Evolutionary conservation across 2,329 filamentous ascomycete species (phyloP).

Genomic region (Claviceps humidiphila): DNA sequence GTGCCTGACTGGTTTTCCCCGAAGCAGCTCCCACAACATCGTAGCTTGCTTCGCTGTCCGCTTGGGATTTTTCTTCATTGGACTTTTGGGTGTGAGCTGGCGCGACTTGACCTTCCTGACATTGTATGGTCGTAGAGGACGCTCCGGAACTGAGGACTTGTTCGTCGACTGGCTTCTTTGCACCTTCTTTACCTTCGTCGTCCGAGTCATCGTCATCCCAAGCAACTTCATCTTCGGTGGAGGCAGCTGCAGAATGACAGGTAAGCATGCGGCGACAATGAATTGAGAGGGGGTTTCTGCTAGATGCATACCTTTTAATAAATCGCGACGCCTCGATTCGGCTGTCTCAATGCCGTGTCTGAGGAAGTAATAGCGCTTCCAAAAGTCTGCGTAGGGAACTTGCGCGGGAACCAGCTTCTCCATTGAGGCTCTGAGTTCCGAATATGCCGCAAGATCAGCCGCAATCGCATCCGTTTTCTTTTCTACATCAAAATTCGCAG

Average conservation of each 20-base stretch:
- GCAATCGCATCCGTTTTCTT: constrained; percentile 75
- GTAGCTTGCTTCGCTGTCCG: constrained; percentile 91
- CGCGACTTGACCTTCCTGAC: constrained; percentile 40
- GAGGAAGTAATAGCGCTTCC: constrained; percentile 91
- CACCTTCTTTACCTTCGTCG: constrained; percentile 19
- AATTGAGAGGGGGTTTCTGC: neutral
- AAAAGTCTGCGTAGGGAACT: constrained; percentile 82
- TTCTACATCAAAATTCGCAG: constrained; percentile 62
- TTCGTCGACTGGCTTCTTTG: constrained; percentile 12
- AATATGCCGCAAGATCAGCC: constrained; percentile 70
- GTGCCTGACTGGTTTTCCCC: constrained; percentile 64
- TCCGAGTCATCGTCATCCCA: constrained; percentile 60
- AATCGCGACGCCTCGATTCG: constrained; percentile 74
- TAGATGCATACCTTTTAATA: constrained; percentile 62
- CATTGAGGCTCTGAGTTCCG: constrained; percentile 78
- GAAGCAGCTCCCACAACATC: constrained; percentile 75
- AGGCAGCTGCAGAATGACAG: constrained; percentile 38
- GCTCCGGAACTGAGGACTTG: constrained; percentile 34
- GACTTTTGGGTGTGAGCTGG: constrained; percentile 55
- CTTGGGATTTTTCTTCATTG: constrained; percentile 78
- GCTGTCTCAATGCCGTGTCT: constrained; percentile 87
- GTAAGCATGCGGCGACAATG: constrained; percentile 7
- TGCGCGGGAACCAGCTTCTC: constrained; percentile 88
- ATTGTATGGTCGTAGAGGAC: constrained; percentile 49
- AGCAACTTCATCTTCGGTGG: constrained; percentile 56